phyloP scores from a whole-genome alignment of 805 yeast genomes.

The Wickerhamomyces strasburgensis region DNA sequence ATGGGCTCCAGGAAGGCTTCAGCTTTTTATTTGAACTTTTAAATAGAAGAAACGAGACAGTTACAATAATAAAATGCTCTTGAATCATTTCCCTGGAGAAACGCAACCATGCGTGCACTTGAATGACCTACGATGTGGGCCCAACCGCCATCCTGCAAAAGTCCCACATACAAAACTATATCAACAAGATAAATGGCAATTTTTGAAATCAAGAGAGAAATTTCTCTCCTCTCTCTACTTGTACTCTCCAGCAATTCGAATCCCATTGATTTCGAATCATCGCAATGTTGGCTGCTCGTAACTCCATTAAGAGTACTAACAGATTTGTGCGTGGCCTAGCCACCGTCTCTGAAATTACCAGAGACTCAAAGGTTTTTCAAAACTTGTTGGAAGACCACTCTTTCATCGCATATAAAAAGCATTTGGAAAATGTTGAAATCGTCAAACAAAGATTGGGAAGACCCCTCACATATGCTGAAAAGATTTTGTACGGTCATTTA shows the following conservation, averaged over 20 bases:
- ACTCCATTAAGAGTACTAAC: slow-evolving; percentile 12
- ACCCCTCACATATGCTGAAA: slow-evolving; percentile 94
- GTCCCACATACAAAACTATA: background rate
- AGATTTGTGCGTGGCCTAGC: slow-evolving; percentile 35
- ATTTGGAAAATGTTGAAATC: slow-evolving; percentile 80
- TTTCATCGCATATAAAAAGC: slow-evolving; percentile 87
- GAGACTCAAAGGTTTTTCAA: slow-evolving; percentile 73
- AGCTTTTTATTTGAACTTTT: too few relatives aligned
- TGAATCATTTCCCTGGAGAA: slow-evolving; percentile 6
- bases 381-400: slow-evolving; percentile 79
- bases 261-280: background rate
- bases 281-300: slow-evolving; percentile 20
- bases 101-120: slow-evolving; percentile 10
- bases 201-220: slow-evolving; percentile 8
- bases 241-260: too few relatives aligned
- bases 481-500: slow-evolving; percentile 89
- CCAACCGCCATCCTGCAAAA: slow-evolving; percentile 5
- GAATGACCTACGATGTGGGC: slow-evolving; percentile 15
- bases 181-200: background rate
- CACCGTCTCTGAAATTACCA: slow-evolving; percentile 37
- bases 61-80: too few relatives aligned
- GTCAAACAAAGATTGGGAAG: slow-evolving; percentile 77
- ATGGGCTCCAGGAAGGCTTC: too few relatives aligned
- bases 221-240: background rate
- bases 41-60: background rate